A percentile compares a stretch with the other conserved stretches of the same genome.
These are phyloP conservation scores for Draba incana DNA, from an alignment of 345 rosid genomes.

Conservation along the genomic window DNA sequence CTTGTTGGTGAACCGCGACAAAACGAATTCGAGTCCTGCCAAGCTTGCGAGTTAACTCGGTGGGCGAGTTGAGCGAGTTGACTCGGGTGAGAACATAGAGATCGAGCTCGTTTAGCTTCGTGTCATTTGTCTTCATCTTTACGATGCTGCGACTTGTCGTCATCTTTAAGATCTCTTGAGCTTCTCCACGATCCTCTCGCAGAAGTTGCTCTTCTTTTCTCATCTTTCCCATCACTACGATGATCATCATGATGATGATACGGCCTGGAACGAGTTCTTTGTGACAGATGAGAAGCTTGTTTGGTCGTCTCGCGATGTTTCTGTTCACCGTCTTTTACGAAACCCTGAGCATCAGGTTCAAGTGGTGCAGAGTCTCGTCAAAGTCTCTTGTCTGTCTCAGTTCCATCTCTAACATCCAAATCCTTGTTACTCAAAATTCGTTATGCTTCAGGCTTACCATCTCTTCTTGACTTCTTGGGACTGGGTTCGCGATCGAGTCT, in stretches of 20 bases:
- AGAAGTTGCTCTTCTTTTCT: slow-evolving; percentile 53
- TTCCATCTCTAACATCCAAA: slow-evolving; percentile 43
- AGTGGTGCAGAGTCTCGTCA: slow-evolving; percentile 61
- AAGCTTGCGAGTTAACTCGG: too few relatives aligned
- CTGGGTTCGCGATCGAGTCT: slow-evolving; percentile 59
- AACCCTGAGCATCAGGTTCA: slow-evolving; percentile 30
- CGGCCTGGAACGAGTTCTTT: slow-evolving; percentile 58
- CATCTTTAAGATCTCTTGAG: slow-evolving; percentile 53
- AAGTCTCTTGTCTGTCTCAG: slow-evolving; percentile 48
- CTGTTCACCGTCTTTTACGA: too few relatives aligned
- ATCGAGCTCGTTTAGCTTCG: too few relatives aligned
- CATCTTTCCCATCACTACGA: slow-evolving; percentile 62
- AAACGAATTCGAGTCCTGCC: too few relatives aligned
- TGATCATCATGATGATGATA: slow-evolving; percentile 86
- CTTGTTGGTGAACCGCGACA: too few relatives aligned
- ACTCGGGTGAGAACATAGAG: too few relatives aligned
- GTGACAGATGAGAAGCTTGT: slow-evolving; percentile 47
- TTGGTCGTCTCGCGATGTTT: slow-evolving; percentile 43
- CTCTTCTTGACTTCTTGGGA: slow-evolving; percentile 84
- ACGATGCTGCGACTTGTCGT: slow-evolving; percentile 50
- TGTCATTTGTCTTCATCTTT: slow-evolving; percentile 47
- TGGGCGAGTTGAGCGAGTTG: too few relatives aligned
- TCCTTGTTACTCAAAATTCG: slow-evolving; percentile 38
- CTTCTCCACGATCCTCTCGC: slow-evolving; percentile 70
- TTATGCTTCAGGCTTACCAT: slow-evolving; percentile 62